Percentiles rank a stretch among this genome's conserved stretches.
These are phyloP conservation scores for Tolypocladium inflatum DNA, from an alignment of 2,329 filamentous ascomycete genomes.

Conservation along the genomic window DNA sequence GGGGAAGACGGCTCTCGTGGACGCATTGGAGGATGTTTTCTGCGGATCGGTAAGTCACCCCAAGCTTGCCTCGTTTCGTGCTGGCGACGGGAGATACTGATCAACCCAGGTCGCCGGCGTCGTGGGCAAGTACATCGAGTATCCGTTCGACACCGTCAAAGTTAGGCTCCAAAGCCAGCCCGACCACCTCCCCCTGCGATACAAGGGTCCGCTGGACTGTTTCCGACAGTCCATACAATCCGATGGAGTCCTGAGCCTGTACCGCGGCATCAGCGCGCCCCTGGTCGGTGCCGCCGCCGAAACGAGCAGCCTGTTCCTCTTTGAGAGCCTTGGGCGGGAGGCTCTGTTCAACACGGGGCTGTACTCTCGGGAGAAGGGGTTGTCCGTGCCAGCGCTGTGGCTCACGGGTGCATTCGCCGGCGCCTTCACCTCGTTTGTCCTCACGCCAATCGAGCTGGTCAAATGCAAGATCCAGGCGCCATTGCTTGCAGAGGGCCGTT, in stretches of 20 bases:
- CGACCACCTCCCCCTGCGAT: constrained; percentile 69
- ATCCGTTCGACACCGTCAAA: constrained; percentile 97
- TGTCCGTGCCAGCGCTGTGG: constrained; percentile 69
- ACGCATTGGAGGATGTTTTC: constrained; percentile 75
- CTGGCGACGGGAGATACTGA: neutral
- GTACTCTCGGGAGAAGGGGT: constrained; percentile 40
- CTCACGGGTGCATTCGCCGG: constrained; percentile 79
- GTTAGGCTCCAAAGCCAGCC: constrained; percentile 95
- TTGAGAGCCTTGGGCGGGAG: constrained; percentile 67
- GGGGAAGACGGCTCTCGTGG: constrained; percentile 36
- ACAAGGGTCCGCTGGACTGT: constrained; percentile 83
- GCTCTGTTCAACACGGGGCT: constrained; percentile 46
- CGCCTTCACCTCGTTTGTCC: constrained; percentile 77
- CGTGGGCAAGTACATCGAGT: constrained; percentile 92
- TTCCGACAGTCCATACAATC: constrained; percentile 75
- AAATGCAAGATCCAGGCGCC: constrained; percentile 97
- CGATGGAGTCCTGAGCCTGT: constrained; percentile 75
- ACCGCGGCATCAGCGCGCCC: constrained; percentile 87
- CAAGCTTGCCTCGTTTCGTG: neutral
- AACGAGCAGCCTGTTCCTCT: constrained; percentile 87
- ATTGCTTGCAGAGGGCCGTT: constrained; percentile 27
- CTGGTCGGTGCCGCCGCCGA: constrained; percentile 86
- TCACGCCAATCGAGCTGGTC: constrained; percentile 92
- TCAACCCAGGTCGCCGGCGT: constrained; percentile 61
- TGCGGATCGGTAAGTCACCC: constrained; percentile 67